Evolutionary conservation across 768 basidiomycete species (phyloP), one percentile per base, ranked within the genome.

Genomic region (Fomitopsis pulvina): DNA sequence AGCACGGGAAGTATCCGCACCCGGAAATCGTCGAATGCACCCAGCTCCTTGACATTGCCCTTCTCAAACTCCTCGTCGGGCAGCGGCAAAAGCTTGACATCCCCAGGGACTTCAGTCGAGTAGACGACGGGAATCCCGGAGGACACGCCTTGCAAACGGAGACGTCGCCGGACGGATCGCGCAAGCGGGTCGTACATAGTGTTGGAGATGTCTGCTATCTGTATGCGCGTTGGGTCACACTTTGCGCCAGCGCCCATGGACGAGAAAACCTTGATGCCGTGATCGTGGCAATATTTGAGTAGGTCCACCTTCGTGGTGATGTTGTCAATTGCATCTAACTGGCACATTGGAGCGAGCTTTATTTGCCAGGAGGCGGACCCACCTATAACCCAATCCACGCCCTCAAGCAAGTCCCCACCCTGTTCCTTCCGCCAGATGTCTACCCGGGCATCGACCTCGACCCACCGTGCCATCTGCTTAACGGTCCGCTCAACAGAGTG

Each of bases 241-340:
- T 98, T 99, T 12, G 93, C 87, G 11, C 93, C 85, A 3, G 94
- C 90, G 25, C 96, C 96, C 92, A 99, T 96, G 22, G 92, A 92
- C 0, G 94, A 92, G 67, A 98, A 96, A 16, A 94, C 86, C 72
- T 89, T 92, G 66, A 98, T 81, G 16, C 74, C 63, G 54, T 85
- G 73, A 48, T 84, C 79, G 58, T 87, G 79, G 60, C 95, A 99
- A 65, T 94, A 86, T 50, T 87, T 82, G 7, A 99, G 76, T 39
- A 98, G 73, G 59, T 98, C 94, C 10, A 96, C 92, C 64, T 99
- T 98, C 0, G 95, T 95, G 41, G 87, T 79, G 54, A 98, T 95
- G 62, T 99, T 98, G 68, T 98, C 95, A 52, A 98, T 99, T 4
- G 93, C 93, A 66, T 99, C 95, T 81, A 59, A 9, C 9, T 9